phyloP scores from a whole-genome alignment of 2,329 filamentous ascomycete species.

The Diaporthe citriasiana region DNA sequence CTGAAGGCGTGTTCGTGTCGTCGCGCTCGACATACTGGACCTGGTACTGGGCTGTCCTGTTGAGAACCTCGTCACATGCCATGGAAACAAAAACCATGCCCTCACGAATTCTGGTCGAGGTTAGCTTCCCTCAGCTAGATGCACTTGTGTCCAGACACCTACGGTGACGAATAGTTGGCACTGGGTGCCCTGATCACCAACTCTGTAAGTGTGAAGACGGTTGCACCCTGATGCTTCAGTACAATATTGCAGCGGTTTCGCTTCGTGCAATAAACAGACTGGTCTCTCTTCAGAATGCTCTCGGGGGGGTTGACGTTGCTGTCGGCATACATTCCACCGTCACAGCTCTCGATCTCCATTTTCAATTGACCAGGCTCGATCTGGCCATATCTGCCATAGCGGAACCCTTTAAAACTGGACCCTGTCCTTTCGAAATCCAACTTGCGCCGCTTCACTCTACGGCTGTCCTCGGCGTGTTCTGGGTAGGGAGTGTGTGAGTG shows the following conservation, averaged over 20 bases:
- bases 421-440: slow-evolving; percentile 73
- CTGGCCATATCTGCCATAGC: slow-evolving; percentile 89
- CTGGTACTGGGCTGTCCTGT: slow-evolving; percentile 80
- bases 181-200: slow-evolving; percentile 89
- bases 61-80: slow-evolving; percentile 82
- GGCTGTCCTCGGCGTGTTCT: slow-evolving; percentile 62
- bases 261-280: slow-evolving; percentile 87
- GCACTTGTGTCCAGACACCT: slow-evolving; percentile 57
- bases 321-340: slow-evolving; percentile 80
- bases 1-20: slow-evolving; percentile 44
- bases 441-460: slow-evolving; percentile 77
- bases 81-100: slow-evolving; percentile 94
- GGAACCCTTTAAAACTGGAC: slow-evolving; percentile 70
- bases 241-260: slow-evolving; percentile 90
- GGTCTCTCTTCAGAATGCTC: slow-evolving; percentile 87
- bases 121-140: slow-evolving; percentile 29
- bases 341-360: slow-evolving; percentile 92
- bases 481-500: slow-evolving; percentile 54
- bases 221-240: slow-evolving; percentile 83
- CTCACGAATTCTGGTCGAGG: slow-evolving; percentile 78
- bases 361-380: slow-evolving; percentile 84
- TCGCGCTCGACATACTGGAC: slow-evolving; percentile 70
- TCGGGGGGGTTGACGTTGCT: slow-evolving; percentile 77
- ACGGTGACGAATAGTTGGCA: slow-evolving; percentile 88
- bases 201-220: slow-evolving; percentile 86